Base-by-base conservation (phyloP, 345 rosid genomes). In the Capsella bursapastoris region DNA sequence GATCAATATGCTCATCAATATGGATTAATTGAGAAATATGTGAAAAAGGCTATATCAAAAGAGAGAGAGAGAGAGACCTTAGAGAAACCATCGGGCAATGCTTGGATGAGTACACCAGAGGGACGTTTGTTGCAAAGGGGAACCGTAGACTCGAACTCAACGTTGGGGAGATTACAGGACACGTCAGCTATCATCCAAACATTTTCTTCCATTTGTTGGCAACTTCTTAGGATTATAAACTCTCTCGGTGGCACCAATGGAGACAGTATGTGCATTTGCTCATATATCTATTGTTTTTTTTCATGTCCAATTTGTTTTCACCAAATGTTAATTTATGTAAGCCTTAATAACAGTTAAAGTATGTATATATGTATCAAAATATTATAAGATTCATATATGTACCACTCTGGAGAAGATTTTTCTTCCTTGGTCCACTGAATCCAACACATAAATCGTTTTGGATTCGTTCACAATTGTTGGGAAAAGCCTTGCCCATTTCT, bases 81-180 rank as follows among this genome's bases (percentile, higher is more conserved):
- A 64, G 86, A 89, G 72, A 12, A 70, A 29, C 86, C 90, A 80
- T 84, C 51, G 43, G 86, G 73, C 87, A 86, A 74, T 18, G 83
- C 90, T 66, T 87, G 85, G 56, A 93, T 89, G 82, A 93, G 78
- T 57, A 88, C 85, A 50, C 98, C 96, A 12, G 98, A 93, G 61
- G 98, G 98, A 68, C 86, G 89, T 83, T 77, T 90, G 88, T 86
- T 83, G 56, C 80, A 72, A 38, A 28, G 38, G 37, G 45, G 49
- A 53, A 41, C 18, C 75, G n/a, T 7, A 40, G 16, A 44, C 15
- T 58, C 77, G 12, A 64, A 25, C 41, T 31, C 61, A 45, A 57
- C 34, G 31, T 78, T 79, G 57, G 66, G 81, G 16, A 48, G 45
- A 45, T 82, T 72, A 62, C 77, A 85, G 4, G 97, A 93, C 8